Evolutionary conservation across 2,329 filamentous ascomycete genomes (phyloP), one percentile per base, ranked within the genome.

Genomic region (Aspergillus oerlinghausenensis): DNA sequence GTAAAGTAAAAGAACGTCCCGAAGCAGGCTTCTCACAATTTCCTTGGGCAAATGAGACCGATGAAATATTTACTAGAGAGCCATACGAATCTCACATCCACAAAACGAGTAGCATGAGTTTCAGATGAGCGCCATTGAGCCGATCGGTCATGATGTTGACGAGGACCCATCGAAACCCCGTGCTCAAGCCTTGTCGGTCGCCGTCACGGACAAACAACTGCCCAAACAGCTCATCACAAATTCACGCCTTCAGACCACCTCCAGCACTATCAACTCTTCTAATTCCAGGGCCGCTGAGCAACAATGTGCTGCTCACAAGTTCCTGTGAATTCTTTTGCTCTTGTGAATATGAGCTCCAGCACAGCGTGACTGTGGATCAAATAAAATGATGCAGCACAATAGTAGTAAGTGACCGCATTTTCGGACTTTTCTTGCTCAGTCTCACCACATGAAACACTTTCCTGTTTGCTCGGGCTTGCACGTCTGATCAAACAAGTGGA

Each of bases 381-480:
- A 55, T 57, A 47, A 53, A 49, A 60, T 57, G 50, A 57, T 49
- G 48, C 57, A 58, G 54, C 58, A 56, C 59, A 62, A 56, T 54
- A 63, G 63, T 65, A 63, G 63, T 65, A 63, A 55, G 65, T 65
- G 52, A 51, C 57, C 51, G 48, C 50, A 55, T 53, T 42, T 57
- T 56, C 29, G 40, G 26, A 50, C 55, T 25, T 56, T 23, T 49
- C 29, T 54, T 32, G 42, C 23, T 11, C 35, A 35, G 32, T 29
- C 42, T 29, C 28, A 38, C 50, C 45, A 48, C 49, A 55, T 35
- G 17, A 47, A 40, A 32, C 48, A 14, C 49, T 25, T 55, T 48
- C 35, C 14, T 35, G 11, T 38, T 50, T 53, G 43, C 21, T 26
- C 10, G 6, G 10, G 2, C 14, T 23, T 26, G n/a, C 19, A 23